Conservation (phyloP, 176 grass and related monocot genomes). For the Phyllostachys edulis region DNA sequence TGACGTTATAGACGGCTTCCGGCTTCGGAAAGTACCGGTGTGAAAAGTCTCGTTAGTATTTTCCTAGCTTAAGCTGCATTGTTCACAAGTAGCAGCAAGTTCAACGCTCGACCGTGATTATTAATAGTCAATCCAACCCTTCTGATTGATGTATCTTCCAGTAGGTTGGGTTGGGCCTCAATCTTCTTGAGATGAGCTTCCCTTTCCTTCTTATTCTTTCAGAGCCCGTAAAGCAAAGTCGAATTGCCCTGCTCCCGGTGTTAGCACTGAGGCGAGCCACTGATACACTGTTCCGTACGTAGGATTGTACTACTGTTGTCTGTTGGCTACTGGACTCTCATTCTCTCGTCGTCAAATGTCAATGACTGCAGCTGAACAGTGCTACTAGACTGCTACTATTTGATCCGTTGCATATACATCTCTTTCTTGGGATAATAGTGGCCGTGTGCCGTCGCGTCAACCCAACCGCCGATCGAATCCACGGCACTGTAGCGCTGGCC, state of each 20-base stretch:
- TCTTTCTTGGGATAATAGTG: neutral
- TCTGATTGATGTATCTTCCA: neutral
- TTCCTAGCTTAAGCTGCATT: neutral
- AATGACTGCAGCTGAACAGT: neutral
- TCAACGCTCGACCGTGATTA: neutral
- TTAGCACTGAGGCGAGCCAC: neutral
- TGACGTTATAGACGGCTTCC: too few species aligned
- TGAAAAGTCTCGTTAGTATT: too few species aligned
- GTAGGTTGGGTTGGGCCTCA: neutral
- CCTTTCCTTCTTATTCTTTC: neutral
- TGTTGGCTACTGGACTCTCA: neutral
- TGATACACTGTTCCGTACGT: neutral
- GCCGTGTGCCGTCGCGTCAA: neutral
- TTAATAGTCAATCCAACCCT: neutral
- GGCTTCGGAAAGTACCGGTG: too few species aligned
- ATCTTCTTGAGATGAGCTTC: neutral
- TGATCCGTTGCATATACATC: neutral
- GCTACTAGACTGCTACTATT: neutral
- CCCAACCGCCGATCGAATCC: neutral
- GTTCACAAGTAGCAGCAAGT: neutral
- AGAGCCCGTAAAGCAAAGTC: neutral
- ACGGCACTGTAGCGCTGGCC: neutral
- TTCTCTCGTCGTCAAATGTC: neutral
- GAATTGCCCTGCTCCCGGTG: neutral
- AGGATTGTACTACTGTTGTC: too few species aligned